phyloP scores from a whole-genome alignment of 2,329 filamentous ascomycete genomes.

The Verticillium nonalfalfae region DNA sequence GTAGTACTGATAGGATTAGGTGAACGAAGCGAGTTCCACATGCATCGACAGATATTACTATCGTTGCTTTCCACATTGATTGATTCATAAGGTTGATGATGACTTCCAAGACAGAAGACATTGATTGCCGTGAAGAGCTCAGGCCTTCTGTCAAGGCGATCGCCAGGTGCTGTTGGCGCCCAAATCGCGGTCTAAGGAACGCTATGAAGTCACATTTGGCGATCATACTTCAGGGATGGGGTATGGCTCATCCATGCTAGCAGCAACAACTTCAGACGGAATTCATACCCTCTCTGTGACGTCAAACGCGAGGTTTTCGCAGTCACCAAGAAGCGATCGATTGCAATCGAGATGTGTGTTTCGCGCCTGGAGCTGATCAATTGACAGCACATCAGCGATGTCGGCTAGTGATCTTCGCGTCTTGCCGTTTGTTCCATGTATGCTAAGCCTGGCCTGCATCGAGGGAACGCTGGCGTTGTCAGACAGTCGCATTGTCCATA shows the following conservation, averaged over 20 bases:
- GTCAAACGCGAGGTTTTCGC: neutral
- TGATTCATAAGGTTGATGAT: neutral
- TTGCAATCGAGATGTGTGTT: neutral
- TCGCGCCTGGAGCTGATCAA: neutral
- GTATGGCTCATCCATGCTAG: neutral
- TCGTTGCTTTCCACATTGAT: too few relatives aligned
- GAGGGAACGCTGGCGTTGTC: neutral
- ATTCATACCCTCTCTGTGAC: neutral
- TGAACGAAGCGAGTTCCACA: neutral
- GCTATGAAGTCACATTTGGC: neutral
- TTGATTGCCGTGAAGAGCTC: neutral
- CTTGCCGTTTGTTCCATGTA: neutral
- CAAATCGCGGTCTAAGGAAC: neutral
- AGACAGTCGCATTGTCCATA: neutral
- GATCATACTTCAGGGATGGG: neutral
- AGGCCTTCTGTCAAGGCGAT: neutral
- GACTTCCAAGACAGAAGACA: neutral
- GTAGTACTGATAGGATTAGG: neutral
- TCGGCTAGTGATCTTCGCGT: neutral
- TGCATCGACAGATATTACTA: neutral
- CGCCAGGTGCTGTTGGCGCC: neutral
- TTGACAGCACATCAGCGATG: neutral
- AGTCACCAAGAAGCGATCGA: neutral
- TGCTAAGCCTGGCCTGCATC: neutral
- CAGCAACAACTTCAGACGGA: neutral